These are phyloP conservation scores for Amphicarpaea edgeworthii DNA, from an alignment of 306 rosid species.

Conservation along the genomic window DNA sequence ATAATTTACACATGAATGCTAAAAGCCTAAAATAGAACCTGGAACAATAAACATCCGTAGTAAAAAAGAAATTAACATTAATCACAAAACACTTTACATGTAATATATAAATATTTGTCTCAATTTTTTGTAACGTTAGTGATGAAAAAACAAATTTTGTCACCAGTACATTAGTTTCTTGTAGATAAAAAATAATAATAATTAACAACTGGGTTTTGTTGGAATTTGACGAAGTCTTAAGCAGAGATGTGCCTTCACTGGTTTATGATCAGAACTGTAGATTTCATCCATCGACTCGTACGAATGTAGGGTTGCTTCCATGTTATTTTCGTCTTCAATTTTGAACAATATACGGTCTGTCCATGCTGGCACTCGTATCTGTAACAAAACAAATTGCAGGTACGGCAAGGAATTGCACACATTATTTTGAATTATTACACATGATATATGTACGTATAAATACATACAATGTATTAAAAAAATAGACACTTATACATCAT, in stretches of 20 bases:
- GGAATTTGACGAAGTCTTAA: constrained; percentile 50
- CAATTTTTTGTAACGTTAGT: too few relatives aligned
- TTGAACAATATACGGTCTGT: constrained; percentile 78
- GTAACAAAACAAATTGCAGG: neutral
- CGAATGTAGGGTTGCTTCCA: constrained; percentile 58
- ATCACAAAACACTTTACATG: too few relatives aligned
- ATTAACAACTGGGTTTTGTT: neutral
- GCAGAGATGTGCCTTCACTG: constrained; percentile 74
- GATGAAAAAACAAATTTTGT: too few relatives aligned
- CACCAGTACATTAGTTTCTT: too few relatives aligned
- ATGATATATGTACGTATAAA: neutral
- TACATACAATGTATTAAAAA: neutral
- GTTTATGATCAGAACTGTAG: constrained; percentile 77
- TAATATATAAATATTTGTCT: too few relatives aligned
- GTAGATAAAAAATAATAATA: neutral
- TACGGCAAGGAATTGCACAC: too few relatives aligned
- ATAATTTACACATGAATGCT: constrained; percentile 6
- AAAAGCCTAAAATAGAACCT: neutral
- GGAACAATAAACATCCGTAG: neutral
- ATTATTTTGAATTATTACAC: neutral
- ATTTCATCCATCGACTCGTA: constrained; percentile 68
- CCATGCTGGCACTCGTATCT: constrained; percentile 83
- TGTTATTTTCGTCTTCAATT: constrained; percentile 50
- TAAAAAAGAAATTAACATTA: too few relatives aligned
- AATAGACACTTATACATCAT: neutral